phyloP scores from a whole-genome alignment of 805 yeast species.

The Candida glaebosa region DNA sequence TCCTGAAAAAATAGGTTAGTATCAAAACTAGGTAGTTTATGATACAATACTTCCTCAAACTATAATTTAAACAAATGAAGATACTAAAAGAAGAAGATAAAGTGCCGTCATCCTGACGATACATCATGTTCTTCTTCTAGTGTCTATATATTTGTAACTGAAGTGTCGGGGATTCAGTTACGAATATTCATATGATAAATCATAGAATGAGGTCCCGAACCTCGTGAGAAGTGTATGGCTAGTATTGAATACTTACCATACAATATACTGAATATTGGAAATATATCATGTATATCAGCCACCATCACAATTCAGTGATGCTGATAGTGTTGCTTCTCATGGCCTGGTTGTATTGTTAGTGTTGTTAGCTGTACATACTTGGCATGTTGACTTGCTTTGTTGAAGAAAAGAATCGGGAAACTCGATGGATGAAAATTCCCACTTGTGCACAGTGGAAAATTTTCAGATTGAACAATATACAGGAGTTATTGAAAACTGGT shows the following conservation, averaged over 20 bases:
- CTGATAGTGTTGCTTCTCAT: too few species aligned
- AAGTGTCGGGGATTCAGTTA: conserved; percentile 89
- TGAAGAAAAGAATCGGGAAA: neutral
- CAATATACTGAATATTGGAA: too few species aligned
- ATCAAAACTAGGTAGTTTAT: conserved; percentile 8
- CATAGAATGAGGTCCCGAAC: conserved; percentile 67
- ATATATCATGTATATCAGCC: too few species aligned
- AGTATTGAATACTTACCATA: too few species aligned
- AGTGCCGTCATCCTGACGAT: neutral
- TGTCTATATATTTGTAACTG: conserved; percentile 42
- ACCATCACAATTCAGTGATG: too few species aligned
- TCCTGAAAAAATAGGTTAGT: conserved; percentile 51
- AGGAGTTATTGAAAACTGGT: neutral
- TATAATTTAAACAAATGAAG: neutral
- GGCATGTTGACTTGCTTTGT: conserved; percentile 3
- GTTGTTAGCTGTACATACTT: conserved; percentile 1
- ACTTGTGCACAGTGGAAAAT: neutral
- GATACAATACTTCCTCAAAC: neutral
- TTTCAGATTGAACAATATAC: neutral
- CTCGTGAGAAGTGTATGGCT: conserved; percentile 28
- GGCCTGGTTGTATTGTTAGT: conserved; percentile 2
- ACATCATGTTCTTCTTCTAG: neutral
- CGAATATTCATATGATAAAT: conserved; percentile 31
- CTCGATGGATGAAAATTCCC: neutral
- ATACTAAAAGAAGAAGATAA: neutral